phyloP scores from a whole-genome alignment of 371 early-diverging fungal genomes.

The Rhizopus sp. region DNA sequence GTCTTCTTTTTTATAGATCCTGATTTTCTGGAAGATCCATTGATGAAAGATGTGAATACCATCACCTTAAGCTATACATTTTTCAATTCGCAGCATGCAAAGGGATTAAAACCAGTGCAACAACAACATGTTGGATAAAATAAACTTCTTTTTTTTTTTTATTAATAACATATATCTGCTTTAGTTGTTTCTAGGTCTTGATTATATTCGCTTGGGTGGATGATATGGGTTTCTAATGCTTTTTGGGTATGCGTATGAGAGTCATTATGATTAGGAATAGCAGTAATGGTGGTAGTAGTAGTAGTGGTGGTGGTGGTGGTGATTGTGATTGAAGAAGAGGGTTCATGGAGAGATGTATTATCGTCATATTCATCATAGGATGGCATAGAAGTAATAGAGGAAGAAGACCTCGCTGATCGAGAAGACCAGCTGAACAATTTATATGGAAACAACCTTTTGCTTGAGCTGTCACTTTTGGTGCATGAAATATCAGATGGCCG shows the following conservation, averaged over 20 bases:
- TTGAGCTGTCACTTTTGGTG: slow-evolving; percentile 9
- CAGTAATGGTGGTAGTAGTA: background rate
- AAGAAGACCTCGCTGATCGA: slow-evolving; percentile 3
- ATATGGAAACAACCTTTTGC: slow-evolving; percentile 1
- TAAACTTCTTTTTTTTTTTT: background rate
- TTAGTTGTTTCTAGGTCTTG: slow-evolving; percentile 9
- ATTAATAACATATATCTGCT: background rate
- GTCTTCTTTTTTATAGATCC: slow-evolving; percentile 99
- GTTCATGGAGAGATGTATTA: no score
- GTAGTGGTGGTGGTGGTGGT: no score
- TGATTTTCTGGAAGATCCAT: slow-evolving; percentile 93
- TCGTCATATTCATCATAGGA: background rate
- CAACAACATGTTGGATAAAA: slow-evolving; percentile 1
- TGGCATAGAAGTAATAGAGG: slow-evolving; percentile 11
- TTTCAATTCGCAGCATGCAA: slow-evolving; percentile 74
- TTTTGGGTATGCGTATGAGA: slow-evolving; percentile 3
- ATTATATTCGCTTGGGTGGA: slow-evolving; percentile 44
- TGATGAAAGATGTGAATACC: slow-evolving; percentile 93
- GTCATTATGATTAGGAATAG: no score
- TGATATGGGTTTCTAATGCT: slow-evolving; percentile 28
- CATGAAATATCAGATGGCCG: slow-evolving; percentile 10
- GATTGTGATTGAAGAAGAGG: no score
- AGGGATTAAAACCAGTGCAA: slow-evolving; percentile 33
- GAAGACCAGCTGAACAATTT: slow-evolving; percentile 6
- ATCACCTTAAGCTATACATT: slow-evolving; percentile 94